phyloP scores from a whole-genome alignment of 805 yeast species.

The Candida caryicola region DNA sequence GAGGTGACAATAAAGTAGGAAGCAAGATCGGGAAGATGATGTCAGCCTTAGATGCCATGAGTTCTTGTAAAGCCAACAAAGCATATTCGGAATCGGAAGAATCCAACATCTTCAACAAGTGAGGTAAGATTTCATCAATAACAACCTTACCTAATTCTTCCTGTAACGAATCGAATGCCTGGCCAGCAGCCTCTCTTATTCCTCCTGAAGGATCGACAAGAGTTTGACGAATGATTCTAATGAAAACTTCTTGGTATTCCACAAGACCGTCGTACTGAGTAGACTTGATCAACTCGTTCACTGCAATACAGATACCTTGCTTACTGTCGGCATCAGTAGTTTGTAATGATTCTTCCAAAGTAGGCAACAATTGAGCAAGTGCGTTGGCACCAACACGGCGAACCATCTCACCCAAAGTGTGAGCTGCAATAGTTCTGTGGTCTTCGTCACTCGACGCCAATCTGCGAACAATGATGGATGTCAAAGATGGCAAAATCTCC shows the following conservation, averaged over 20 bases:
- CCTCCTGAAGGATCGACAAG: constrained; percentile 67
- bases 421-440: constrained; percentile 86
- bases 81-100: constrained; percentile 63
- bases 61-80: constrained; percentile 81
- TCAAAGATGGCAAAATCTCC: constrained; percentile 84
- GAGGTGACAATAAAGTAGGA: constrained; percentile 78
- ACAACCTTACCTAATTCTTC: constrained; percentile 78
- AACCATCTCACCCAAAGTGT: constrained; percentile 90
- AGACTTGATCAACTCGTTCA: constrained; percentile 79
- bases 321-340: constrained; percentile 70
- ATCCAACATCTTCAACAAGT: constrained; percentile 68
- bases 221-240: constrained; percentile 73
- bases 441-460: constrained; percentile 78
- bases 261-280: constrained; percentile 58
- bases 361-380: constrained; percentile 78
- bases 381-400: constrained; percentile 91
- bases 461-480: constrained; percentile 73
- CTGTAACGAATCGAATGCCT: constrained; percentile 85
- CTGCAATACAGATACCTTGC: constrained; percentile 95
- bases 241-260: constrained; percentile 65
- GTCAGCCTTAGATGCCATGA: constrained; percentile 86
- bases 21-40: constrained; percentile 90
- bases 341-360: constrained; percentile 63
- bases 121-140: constrained; percentile 85
- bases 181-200: constrained; percentile 90